These are phyloP conservation scores for Flaveria linearis DNA, from an alignment of 129 eudicot genomes.

Conservation along the genomic window DNA sequence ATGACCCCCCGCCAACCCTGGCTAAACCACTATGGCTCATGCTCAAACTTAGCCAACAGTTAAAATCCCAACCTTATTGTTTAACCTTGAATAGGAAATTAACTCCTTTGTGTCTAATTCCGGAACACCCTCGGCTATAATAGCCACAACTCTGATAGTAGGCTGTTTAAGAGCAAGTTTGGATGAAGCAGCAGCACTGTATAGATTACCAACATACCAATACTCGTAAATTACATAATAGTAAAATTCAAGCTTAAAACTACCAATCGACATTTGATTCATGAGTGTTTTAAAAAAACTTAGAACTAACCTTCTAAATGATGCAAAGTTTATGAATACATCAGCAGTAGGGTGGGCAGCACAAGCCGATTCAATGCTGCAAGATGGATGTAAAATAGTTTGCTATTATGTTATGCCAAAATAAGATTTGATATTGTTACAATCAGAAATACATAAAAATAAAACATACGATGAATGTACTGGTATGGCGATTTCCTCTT, in stretches of 20 bases:
- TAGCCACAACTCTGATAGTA: constrained; percentile 92
- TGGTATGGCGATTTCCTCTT: constrained; percentile 97
- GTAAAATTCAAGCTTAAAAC: neutral
- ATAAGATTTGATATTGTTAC: neutral
- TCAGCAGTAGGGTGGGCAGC: constrained; percentile 99
- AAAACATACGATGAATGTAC: constrained; percentile 86
- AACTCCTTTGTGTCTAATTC: constrained; percentile 89
- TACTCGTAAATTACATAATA: neutral
- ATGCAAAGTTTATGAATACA: constrained; percentile 96
- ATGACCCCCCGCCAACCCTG: constrained; percentile 24
- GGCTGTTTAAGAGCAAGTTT: constrained; percentile 94
- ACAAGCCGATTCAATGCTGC: constrained; percentile 93
- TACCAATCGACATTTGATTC: neutral
- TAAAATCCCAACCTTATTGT: constrained; percentile 69
- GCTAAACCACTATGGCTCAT: constrained; percentile 11
- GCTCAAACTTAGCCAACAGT: constrained; percentile 9
- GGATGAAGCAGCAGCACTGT: constrained; percentile 98
- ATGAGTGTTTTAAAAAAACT: neutral
- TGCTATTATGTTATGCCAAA: neutral
- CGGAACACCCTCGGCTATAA: constrained; percentile 99
- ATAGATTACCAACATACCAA: constrained; percentile 24
- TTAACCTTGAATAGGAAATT: constrained; percentile 83
- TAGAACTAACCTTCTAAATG: constrained; percentile 78
- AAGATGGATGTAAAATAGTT: constrained; percentile 17
- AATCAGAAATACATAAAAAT: neutral